A percentile compares a stretch with the other conserved stretches of the same genome.
Conservation (phyloP, 2,329 filamentous ascomycete genomes). For the Trichoderma sp. region DNA sequence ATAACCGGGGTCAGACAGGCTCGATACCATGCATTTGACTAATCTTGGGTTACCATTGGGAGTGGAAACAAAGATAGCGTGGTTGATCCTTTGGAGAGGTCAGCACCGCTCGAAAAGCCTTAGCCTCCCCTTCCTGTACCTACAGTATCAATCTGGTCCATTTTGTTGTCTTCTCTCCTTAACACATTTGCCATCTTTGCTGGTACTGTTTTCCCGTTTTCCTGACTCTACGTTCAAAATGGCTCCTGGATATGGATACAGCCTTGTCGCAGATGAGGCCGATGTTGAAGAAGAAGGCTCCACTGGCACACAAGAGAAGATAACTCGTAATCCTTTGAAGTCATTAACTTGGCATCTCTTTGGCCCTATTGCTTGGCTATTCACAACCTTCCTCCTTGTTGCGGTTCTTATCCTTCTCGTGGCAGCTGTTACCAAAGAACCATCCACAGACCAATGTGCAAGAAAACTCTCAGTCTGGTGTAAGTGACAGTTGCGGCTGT, state of each 20-base stretch:
- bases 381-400: not conserved
- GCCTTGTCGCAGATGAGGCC: not conserved
- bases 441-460: not conserved
- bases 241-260: not conserved
- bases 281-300: not conserved
- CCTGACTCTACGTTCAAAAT: not conserved
- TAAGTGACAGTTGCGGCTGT: not conserved
- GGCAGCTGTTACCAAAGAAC: not conserved
- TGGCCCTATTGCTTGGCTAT: not conserved
- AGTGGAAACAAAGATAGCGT: not conserved
- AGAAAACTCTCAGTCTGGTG: not conserved
- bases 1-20: not conserved
- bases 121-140: not conserved
- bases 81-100: not conserved
- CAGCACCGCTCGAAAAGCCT: not conserved
- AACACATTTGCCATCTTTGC: not conserved
- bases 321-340: not conserved
- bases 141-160: not conserved
- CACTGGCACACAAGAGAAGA: not conserved
- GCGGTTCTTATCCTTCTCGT: not conserved
- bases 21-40: not conserved
- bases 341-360: not conserved
- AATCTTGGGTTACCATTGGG: not conserved
- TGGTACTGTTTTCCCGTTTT: not conserved
- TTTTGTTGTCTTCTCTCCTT: not conserved